Percentiles rank a stretch among this genome's conserved stretches.
Evolutionary conservation across 345 rosid species (phyloP).

Genomic region (Triadica sebifera): DNA sequence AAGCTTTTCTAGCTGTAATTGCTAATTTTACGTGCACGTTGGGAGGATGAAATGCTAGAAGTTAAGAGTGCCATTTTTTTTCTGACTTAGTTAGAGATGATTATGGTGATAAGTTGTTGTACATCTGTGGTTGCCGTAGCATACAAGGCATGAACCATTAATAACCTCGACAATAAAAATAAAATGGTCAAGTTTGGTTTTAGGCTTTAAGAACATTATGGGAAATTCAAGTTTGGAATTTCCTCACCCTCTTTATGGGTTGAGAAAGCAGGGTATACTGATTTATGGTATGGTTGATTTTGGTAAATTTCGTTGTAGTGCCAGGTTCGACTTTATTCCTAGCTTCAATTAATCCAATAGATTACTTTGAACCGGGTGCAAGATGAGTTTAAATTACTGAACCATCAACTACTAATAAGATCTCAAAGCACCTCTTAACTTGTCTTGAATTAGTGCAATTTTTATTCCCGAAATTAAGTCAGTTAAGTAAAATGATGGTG

Average conservation of each 20-base stretch:
- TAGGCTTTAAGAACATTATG: no score
- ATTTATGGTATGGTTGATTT: no score
- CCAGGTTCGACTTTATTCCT: neutral
- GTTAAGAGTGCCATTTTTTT: neutral
- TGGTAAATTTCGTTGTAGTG: no score
- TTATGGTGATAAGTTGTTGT: no score
- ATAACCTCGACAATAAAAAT: no score
- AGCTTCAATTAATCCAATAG: neutral
- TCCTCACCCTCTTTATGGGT: no score
- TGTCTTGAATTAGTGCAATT: neutral
- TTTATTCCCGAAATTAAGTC: neutral
- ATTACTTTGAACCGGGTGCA: neutral
- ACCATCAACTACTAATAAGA: neutral
- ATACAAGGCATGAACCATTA: no score
- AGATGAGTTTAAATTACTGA: neutral
- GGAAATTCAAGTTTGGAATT: no score
- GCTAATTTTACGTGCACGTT: neutral
- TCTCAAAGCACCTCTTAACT: neutral
- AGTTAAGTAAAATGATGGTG: neutral
- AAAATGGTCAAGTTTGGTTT: no score
- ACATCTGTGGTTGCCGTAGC: no score
- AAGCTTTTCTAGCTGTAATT: neutral
- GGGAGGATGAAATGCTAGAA: neutral
- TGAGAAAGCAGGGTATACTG: no score
- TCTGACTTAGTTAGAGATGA: neutral